These are phyloP conservation scores for Inga leiocalycina DNA, from an alignment of 306 rosid genomes.

Conservation along the genomic window DNA sequence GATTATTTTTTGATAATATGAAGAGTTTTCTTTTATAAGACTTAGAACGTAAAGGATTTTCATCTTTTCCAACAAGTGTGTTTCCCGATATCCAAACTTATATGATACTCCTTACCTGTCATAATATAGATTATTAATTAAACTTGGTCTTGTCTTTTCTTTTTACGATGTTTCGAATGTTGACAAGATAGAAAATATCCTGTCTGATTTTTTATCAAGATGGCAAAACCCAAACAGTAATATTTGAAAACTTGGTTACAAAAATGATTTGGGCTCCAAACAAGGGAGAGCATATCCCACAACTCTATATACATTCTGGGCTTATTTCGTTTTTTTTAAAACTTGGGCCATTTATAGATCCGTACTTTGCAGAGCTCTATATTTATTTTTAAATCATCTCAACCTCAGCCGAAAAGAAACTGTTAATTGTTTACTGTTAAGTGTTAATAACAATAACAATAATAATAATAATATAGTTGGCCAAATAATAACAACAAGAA, in stretches of 20 bases:
- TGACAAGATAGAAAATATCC: too few relatives aligned
- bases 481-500: not conserved
- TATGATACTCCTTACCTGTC: too few relatives aligned
- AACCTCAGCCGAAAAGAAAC: not conserved
- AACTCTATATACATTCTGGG: not conserved
- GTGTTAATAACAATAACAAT: not conserved
- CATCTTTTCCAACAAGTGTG: too few relatives aligned
- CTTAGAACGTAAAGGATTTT: too few relatives aligned
- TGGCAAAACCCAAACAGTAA: not conserved
- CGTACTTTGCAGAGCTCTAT: too few relatives aligned
- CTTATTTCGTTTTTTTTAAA: too few relatives aligned
- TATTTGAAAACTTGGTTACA: not conserved
- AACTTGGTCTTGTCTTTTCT: too few relatives aligned
- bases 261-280: not conserved
- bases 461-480: not conserved
- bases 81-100: too few relatives aligned
- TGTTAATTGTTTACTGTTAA: not conserved
- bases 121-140: too few relatives aligned
- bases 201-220: not conserved
- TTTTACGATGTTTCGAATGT: too few relatives aligned
- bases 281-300: not conserved
- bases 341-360: not conserved
- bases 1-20: too few relatives aligned
- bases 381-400: not conserved
- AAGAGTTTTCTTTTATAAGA: too few relatives aligned